Conservation (phyloP, 306 rosid genomes). For the Cucurbita maxima region DNA sequence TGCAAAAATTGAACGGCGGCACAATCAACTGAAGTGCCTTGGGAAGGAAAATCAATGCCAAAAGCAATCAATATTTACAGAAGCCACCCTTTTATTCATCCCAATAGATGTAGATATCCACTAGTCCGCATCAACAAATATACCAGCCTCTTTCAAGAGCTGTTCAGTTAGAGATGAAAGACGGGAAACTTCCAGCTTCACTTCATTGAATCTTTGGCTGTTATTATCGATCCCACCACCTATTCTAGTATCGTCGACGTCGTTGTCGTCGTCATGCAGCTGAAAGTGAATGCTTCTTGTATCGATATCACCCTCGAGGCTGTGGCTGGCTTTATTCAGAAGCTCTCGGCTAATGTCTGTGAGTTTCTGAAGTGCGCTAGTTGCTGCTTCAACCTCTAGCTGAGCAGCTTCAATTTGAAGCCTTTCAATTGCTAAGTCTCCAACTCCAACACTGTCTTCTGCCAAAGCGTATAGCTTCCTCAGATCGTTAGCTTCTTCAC, state of each 20-base stretch:
- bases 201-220: constrained; percentile 20
- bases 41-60: background rate
- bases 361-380: constrained; percentile 61
- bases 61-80: background rate
- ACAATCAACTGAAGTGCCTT: background rate
- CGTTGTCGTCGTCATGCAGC: background rate
- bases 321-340: constrained; percentile 26
- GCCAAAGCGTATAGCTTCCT: constrained; percentile 40
- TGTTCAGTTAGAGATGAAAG: constrained; percentile 61
- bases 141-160: constrained; percentile 60
- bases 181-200: constrained; percentile 38
- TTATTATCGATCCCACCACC: background rate
- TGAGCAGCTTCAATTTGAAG: constrained; percentile 77
- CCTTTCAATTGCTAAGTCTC: constrained; percentile 61
- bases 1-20: too few species aligned
- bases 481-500: constrained; percentile 42
- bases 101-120: constrained; percentile 5
- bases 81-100: background rate
- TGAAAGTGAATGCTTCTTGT: background rate
- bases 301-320: constrained; percentile 30
- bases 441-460: constrained; percentile 40
- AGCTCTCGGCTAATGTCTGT: constrained; percentile 49
- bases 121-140: constrained; percentile 19
- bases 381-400: constrained; percentile 66
- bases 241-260: background rate